phyloP scores from a whole-genome alignment of 2,329 filamentous ascomycete genomes.

The Clarireedia sp. region DNA sequence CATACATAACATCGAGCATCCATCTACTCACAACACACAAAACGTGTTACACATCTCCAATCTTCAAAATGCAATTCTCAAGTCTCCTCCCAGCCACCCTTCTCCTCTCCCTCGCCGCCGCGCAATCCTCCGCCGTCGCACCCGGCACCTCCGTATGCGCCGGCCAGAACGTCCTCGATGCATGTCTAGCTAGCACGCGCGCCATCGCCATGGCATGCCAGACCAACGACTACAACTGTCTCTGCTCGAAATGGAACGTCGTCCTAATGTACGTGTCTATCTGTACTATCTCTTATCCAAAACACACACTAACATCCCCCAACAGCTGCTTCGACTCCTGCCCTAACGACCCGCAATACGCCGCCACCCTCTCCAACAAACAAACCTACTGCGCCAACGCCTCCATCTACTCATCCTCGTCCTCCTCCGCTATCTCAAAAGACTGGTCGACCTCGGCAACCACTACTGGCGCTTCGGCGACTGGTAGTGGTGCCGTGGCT shows the following conservation, averaged over 20 bases:
- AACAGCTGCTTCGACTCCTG: slow-evolving; percentile 56
- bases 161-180: slow-evolving; percentile 32
- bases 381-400: slow-evolving; percentile 24
- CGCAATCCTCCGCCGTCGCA: slow-evolving; percentile 15
- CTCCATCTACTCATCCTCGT: slow-evolving; percentile 16
- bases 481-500: not conserved
- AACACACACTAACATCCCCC: slow-evolving; percentile 10
- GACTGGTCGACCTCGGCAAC: slow-evolving; percentile 11
- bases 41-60: not conserved
- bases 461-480: not conserved
- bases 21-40: not conserved
- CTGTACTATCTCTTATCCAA: slow-evolving; percentile 1
- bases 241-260: slow-evolving; percentile 47
- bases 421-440: slow-evolving; percentile 15
- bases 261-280: slow-evolving; percentile 37
- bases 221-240: slow-evolving; percentile 37
- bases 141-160: slow-evolving; percentile 22
- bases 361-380: slow-evolving; percentile 12
- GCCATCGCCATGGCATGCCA: slow-evolving; percentile 30
- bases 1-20: too few species aligned
- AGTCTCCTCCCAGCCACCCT: slow-evolving; percentile 15
- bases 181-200: slow-evolving; percentile 31
- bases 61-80: slow-evolving; percentile 13
- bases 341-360: slow-evolving; percentile 37
- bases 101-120: slow-evolving; percentile 25